Evolutionary conservation across 1,139 yeast genomes (phyloP), one percentile per base, ranked within the genome.

Genomic region (Geotrichum bryndzae): DNA sequence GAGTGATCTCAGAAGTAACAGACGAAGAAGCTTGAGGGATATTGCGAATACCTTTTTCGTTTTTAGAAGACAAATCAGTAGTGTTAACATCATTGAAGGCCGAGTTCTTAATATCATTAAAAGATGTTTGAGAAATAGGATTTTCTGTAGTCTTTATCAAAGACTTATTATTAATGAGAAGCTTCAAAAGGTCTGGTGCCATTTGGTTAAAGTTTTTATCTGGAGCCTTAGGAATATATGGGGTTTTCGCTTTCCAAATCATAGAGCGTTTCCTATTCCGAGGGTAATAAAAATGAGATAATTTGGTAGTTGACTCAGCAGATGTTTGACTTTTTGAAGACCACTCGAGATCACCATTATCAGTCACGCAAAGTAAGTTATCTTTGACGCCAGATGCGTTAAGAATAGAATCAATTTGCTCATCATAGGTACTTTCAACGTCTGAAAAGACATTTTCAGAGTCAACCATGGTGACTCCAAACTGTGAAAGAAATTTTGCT

Each of bases 401-500:
- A 18, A 41, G 46, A 38, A 53, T 33, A 8, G 45, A 5, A n/a
- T 52, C 41, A 31, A 22, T 22, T 23, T 52, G 45, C 15, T 52
- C 13, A 35, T 33, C 15, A 15, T 51, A n/a, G 5, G 18, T 41
- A 8, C 48, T 22, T 54, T 29, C 11, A 54, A 7, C 13, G 41
- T 54, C 38, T 25, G 53, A 15, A 33, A 41, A 11, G 13, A 18
- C 3, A 10, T 8, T 54, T 29, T 6, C 10, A 2, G 48, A 41
- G 48, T n/a, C 48, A 27, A n/a, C 31, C 25, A 8, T 45, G 22
- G 54, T 10, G 25, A 25, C 25, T 35, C 23, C 50, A 45, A 56
- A 56, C 8, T 56, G 58, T 2, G 58, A 22, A 15, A 56, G 48
- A 25, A 56, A 56, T 2, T 50, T 56, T 29, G 15, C 23, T 11